Evolutionary conservation across 1,139 yeast genomes (phyloP), one percentile per base, ranked within the genome.

Genomic region (Saccharomycopsis crataegensis): DNA sequence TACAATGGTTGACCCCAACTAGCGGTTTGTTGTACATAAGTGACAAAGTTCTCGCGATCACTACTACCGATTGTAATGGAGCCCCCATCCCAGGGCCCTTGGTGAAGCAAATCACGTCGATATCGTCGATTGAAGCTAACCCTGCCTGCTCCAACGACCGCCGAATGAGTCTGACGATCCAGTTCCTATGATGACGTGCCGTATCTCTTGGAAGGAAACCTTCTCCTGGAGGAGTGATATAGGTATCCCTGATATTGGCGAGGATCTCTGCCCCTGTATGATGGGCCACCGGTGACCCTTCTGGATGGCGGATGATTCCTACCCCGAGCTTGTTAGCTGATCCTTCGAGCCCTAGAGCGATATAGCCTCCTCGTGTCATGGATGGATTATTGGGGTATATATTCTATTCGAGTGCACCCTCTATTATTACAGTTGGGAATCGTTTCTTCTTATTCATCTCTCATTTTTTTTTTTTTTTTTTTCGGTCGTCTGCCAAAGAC

Each of bases 71-170:
- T 62, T 93, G 96, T 56, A 93, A 72, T 0, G 99, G 99, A 0
- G 98, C 98, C 2, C 99, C 99, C 99, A 93, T 94, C 1, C 99
- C 99, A 0, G 99, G 99, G 4, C 99, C 99, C 68, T 87, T 95
- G 1, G 98, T 93, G 67, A 91, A 93, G 67, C 97, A 90, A 53
- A 93, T 86, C 62, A 95, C 90, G 67, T 91, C 96, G 33, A 93
- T 69, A 51, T 89, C 94, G 1, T 65, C 56, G 48, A 71, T 61
- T 22, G 28, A 22, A 2, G 61, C 54, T n/a, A 89, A 66, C 0
- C 70, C 67, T 2, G 96, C 85, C 46, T 84, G 93, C 2, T 66
- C 66, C 52, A 93, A 65, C 0, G 98, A 87, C 43, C 64, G 65
- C 61, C 80, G 82, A 50, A 89, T 80, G 42, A 91, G 71, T 54